Conservation (phyloP, 495 filamentous ascomycete genomes). For the Penicillium arizonense region DNA sequence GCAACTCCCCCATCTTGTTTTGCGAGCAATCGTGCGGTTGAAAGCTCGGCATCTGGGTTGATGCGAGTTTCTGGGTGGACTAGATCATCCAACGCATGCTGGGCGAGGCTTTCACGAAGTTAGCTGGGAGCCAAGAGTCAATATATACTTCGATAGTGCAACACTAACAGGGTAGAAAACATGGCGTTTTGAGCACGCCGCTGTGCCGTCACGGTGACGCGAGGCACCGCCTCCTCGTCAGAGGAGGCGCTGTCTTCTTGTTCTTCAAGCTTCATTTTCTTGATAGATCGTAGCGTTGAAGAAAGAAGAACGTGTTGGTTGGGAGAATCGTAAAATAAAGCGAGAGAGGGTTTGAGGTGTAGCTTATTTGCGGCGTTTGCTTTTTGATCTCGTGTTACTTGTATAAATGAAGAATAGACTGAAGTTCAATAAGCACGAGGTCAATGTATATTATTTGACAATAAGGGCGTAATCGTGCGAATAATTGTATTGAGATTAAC, state of each 20-base stretch:
- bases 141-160: not conserved
- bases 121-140: slow-evolving; percentile 6
- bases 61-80: slow-evolving; percentile 14
- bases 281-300: not conserved
- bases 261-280: too few species aligned
- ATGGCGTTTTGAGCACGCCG: slow-evolving; percentile 45
- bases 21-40: slow-evolving; percentile 43
- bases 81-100: slow-evolving; percentile 33
- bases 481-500: too few species aligned
- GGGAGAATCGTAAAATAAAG: not conserved
- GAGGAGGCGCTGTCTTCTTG: slow-evolving; percentile 20
- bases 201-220: slow-evolving; percentile 38
- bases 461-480: too few species aligned
- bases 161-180: slow-evolving; percentile 52
- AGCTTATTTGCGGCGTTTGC: too few species aligned
- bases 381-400: too few species aligned
- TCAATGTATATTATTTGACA: too few species aligned
- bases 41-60: slow-evolving; percentile 26
- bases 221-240: slow-evolving; percentile 23
- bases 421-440: too few species aligned
- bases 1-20: slow-evolving; percentile 47
- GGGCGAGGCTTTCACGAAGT: slow-evolving; percentile 35
- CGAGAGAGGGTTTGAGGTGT: too few species aligned
- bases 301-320: not conserved
- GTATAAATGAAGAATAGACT: too few species aligned